Evolutionary conservation across 768 basidiomycete species (phyloP), one percentile per base, ranked within the genome.

Genomic region (Suillus paluster): DNA sequence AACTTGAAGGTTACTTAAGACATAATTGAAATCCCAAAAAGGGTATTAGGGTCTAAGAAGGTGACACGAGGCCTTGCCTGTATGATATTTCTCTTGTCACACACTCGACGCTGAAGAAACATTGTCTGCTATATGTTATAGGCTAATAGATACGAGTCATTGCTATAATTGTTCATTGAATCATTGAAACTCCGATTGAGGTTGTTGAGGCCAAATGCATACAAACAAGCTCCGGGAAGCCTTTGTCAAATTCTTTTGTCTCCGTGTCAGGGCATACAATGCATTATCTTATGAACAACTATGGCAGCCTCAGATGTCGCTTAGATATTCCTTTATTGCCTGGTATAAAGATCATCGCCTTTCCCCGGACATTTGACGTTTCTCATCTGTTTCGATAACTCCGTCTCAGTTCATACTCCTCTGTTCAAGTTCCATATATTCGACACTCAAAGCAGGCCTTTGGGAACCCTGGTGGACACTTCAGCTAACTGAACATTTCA

Each of bases 381-480:
- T 46, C 57, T 45, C 63, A 66, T 55, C 57, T 45, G 55, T 56
- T 44, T 57, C 48, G 49, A 33, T 49, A 49, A 48, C 38, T 60
- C 42, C 59, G 44, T n/a, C 63, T 57, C 58, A 50, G 46, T 54
- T 58, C 52, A 52, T 55, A 62, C 61, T 55, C 60, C 59, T 53
- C 57, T 30, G 6, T 6, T 30, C 30, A 30, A 39, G 11, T 34
- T 42, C 30, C 55, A 57, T 60, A 64, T 58, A 62, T 64, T 65
- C 64, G 8, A 38, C 30, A 52, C 36, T 52, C 65, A 68, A 71
- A 60, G 67, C 68, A 53, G 66, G 70, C 63, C 70, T 64, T 67
- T 58, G 64, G 42, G 57, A 45, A 66, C 64, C 61, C 66, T 58
- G 63, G 59, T 52, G 46, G 53, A 61, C 39, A 50, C 56, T 61